Conservation (phyloP, 2,329 filamentous ascomycete species). For the Talaromyces rugulosus region DNA sequence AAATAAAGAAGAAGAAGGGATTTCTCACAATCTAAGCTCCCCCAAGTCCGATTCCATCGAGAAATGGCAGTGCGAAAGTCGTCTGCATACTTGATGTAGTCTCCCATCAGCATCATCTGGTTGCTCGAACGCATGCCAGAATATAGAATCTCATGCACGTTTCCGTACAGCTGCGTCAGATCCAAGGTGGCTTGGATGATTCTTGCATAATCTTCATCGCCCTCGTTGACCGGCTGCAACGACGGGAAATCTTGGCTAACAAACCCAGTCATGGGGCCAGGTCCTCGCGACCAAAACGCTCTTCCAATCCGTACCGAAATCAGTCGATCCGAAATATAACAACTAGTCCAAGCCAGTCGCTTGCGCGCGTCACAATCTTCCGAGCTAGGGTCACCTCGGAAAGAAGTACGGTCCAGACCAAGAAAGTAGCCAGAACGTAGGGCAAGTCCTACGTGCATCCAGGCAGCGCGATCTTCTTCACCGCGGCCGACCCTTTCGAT, state of each 20-base stretch:
- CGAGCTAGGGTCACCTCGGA: slow-evolving; percentile 57
- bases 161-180: slow-evolving; percentile 67
- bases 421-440: slow-evolving; percentile 67
- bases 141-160: slow-evolving; percentile 70
- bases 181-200: slow-evolving; percentile 70
- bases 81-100: slow-evolving; percentile 72
- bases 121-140: slow-evolving; percentile 66
- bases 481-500: slow-evolving; percentile 64
- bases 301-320: slow-evolving; percentile 68
- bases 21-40: slow-evolving; percentile 56
- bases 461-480: slow-evolving; percentile 69
- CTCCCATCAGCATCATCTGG: slow-evolving; percentile 65
- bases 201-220: slow-evolving; percentile 63
- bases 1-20: background rate
- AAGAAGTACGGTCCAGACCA: slow-evolving; percentile 64
- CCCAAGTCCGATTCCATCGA: slow-evolving; percentile 68
- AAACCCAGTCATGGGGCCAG: slow-evolving; percentile 62
- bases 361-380: slow-evolving; percentile 59
- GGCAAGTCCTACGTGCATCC: slow-evolving; percentile 72
- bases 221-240: slow-evolving; percentile 54
- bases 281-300: slow-evolving; percentile 70
- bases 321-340: slow-evolving; percentile 63
- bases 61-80: slow-evolving; percentile 66
- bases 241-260: slow-evolving; percentile 65
- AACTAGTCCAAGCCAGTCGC: slow-evolving; percentile 64